Evolutionary conservation across 1,284 basidiomycete genomes (phyloP).

Genomic region (Sporisorium graminicola): DNA sequence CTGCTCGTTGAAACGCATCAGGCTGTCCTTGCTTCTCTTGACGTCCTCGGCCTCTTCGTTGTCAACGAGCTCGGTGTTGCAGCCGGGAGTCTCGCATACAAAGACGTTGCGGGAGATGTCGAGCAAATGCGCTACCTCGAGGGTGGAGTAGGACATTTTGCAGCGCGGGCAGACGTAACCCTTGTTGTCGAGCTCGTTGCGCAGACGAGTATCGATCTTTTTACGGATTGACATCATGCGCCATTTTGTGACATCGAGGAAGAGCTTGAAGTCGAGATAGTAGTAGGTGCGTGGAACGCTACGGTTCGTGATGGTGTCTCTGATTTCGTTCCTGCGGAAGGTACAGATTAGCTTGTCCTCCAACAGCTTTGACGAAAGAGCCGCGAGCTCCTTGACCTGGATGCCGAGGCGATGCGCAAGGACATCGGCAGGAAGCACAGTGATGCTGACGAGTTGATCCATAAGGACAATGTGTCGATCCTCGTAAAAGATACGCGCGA

Average conservation of each 20-base stretch:
- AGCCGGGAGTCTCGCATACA: conserved; percentile 70
- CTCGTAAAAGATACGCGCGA: conserved; percentile 94
- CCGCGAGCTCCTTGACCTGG: conserved; percentile 91
- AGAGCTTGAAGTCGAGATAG: conserved; percentile 94
- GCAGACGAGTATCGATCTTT: conserved; percentile 77
- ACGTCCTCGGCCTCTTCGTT: conserved; percentile 91
- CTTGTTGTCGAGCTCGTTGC: conserved; percentile 81
- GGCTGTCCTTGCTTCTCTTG: conserved; percentile 86
- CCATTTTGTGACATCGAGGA: conserved; percentile 98
- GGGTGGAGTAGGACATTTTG: conserved; percentile 83
- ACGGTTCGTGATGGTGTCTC: conserved; percentile 48
- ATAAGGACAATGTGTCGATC: conserved; percentile 89
- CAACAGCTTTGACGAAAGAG: conserved; percentile 86
- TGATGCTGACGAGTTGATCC: conserved; percentile 89
- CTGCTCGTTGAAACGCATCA: conserved; percentile 94
- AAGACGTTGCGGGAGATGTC: conserved; percentile 73
- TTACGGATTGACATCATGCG: conserved; percentile 92
- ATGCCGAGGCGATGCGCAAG: conserved; percentile 87
- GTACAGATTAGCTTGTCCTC: conserved; percentile 79
- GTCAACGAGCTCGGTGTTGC: conserved; percentile 81
- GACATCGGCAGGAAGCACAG: conserved; percentile 91
- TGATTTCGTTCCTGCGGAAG: conserved; percentile 66
- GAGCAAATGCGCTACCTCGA: conserved; percentile 86
- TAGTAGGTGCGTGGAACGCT: conserved; percentile 76
- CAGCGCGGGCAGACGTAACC: conserved; percentile 95